Evolutionary conservation across 495 filamentous ascomycete genomes (phyloP), one percentile per base, ranked within the genome.

Genomic region (Oidiodendron maius): DNA sequence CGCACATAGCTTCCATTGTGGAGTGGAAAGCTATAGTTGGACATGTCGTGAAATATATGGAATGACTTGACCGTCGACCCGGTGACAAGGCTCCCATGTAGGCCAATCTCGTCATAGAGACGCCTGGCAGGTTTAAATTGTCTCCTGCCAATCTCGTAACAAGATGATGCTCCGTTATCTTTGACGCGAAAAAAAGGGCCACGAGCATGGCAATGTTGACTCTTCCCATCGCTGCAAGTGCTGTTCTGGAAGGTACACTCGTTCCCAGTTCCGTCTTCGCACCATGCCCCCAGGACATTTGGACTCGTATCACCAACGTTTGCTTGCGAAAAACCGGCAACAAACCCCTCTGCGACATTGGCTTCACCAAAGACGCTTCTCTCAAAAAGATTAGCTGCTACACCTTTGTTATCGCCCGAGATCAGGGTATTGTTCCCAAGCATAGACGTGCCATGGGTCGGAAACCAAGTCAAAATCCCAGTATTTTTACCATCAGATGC

Each of bases 391-490:
- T 82, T 81, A 1, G 91, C 91, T 16, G 91, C 93, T 3, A 95
- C 89, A 12, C 91, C 91, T 66, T 98, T 98, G 64, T 98, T 98
- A 62, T 98, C 91, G 9, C 89, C 93, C 3, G 89, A 82, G 37
- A 95, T 80, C 11, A 96, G 68, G 5, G 89, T 96, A 61, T 98
- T 96, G 64, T 98, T 96, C 47, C 86, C 85, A 38, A 90, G 80
- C 71, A 96, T 76, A 5, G 87, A 91, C 0, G 91, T 98, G 11
- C 93, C 93, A 59, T 98, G 91, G 9, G 89, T 88, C 8, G 91
- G 84, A 61, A 96, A 96, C 87, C 90, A 98, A 12, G 87, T 95
- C 40, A 98, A 59, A 2, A 93, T 72, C 26, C 86, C 91, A 41
- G 82, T 79, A 45, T 81, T 83, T 66, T 85, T 87, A 40, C 76